Base-by-base conservation (phyloP, 495 filamentous ascomycete species). In the Viridothelium virens region DNA sequence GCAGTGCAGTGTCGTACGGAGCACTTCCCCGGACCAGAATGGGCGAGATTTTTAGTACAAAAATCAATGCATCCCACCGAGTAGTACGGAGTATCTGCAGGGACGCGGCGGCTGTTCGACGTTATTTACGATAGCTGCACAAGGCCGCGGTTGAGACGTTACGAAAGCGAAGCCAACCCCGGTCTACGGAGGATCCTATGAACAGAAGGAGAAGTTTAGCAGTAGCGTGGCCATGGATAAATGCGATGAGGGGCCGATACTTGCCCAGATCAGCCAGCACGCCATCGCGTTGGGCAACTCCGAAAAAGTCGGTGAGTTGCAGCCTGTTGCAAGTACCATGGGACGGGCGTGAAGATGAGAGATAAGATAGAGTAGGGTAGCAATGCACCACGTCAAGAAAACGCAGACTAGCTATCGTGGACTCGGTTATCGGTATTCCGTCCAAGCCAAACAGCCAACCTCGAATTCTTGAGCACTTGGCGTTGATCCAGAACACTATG, bases 231-330 rank as follows among this genome's bases (percentile, higher is more conserved):
- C 2, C 53, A 34, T 3, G 53, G 53, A 36, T 59, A 3, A 36
- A 59, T 6, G 11, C 53, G 9, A 6, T 7, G 53, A 59, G 7
- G 3, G 36, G 5, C 53, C 53, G 53, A 59, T 33, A 33, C 6
- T 33, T 3, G 53, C 53, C 53, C 31, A 59, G 53, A 36, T 59
- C 36, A 59, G 53, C 25, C 53, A 59, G 18, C 53, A 36, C 5
- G 11, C 7, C 53, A 9, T 59, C 53, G 53, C 18, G 9, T 53
- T 5, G 4, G 31, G 18, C 31, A 18, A 11, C 25, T 11, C 31
- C 53, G 53, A 36, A 59, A 59, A 59, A 59, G 53, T 59, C 53
- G 53, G 53, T 59, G 53, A 36, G 53, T 33, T 36, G 36, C 25
- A 59, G 18, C 7, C 25, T 9, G 53, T 33, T 36, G 36, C 25